phyloP scores from a whole-genome alignment of 2,329 filamentous ascomycete genomes.

The Chaetomium globosum region DNA sequence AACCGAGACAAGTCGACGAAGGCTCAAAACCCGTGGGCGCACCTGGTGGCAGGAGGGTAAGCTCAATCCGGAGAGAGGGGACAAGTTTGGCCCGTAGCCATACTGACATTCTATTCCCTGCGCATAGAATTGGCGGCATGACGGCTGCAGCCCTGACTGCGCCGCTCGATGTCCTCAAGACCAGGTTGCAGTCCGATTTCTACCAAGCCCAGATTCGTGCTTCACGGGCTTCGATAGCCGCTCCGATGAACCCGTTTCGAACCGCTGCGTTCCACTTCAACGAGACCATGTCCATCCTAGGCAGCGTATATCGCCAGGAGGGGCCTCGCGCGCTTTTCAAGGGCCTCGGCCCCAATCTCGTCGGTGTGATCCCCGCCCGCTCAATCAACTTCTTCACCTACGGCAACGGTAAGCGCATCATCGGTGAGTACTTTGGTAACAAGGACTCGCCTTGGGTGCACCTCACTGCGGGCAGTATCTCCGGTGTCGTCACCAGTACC shows the following conservation, averaged over 20 bases:
- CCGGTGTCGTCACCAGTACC: constrained; percentile 84
- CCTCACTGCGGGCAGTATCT: constrained; percentile 72
- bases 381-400: constrained; percentile 95
- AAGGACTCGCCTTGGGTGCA: constrained; percentile 75
- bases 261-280: constrained; percentile 72
- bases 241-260: constrained; percentile 64
- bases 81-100: neutral
- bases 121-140: constrained; percentile 77
- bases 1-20: constrained; percentile 48
- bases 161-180: constrained; percentile 91
- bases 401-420: constrained; percentile 83
- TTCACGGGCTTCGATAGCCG: constrained; percentile 62
- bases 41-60: constrained; percentile 89
- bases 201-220: constrained; percentile 82
- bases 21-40: constrained; percentile 81
- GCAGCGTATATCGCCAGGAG: constrained; percentile 76
- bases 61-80: constrained; percentile 33
- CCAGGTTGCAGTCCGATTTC: constrained; percentile 89
- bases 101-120: constrained; percentile 20
- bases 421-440: constrained; percentile 73
- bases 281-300: constrained; percentile 85
- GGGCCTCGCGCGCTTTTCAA: constrained; percentile 90
- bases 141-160: constrained; percentile 90
- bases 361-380: constrained; percentile 85
- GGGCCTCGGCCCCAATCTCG: constrained; percentile 84